These are phyloP conservation scores for Aspergillus ibericus DNA, from an alignment of 2,329 filamentous ascomycete genomes.

Conservation along the genomic window DNA sequence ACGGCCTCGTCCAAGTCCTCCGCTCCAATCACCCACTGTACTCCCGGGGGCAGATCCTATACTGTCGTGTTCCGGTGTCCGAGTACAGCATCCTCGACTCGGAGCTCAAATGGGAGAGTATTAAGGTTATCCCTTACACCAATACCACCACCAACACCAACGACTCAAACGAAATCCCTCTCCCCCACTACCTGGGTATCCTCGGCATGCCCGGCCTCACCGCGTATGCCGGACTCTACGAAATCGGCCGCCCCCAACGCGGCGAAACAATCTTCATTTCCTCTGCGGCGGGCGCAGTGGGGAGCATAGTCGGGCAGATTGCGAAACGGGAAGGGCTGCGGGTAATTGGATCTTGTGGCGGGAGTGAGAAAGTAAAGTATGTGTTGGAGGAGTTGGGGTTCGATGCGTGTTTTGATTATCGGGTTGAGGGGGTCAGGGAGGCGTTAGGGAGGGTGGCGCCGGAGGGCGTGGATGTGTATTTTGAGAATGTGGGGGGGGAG, in stretches of 20 bases:
- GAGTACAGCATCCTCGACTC: slow-evolving; percentile 63
- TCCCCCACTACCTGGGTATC: slow-evolving; percentile 66
- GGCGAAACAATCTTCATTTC: slow-evolving; percentile 81
- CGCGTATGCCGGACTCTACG: slow-evolving; percentile 71
- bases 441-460: slow-evolving; percentile 66
- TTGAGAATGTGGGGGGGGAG: slow-evolving; percentile 77
- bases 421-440: slow-evolving; percentile 70
- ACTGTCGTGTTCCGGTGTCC: slow-evolving; percentile 58
- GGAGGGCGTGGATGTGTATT: slow-evolving; percentile 81
- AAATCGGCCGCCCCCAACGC: slow-evolving; percentile 72
- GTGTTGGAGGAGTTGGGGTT: slow-evolving; percentile 69
- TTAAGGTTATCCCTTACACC: slow-evolving; percentile 15
- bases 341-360: slow-evolving; percentile 78
- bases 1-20: slow-evolving; percentile 66
- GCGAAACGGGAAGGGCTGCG: slow-evolving; percentile 76
- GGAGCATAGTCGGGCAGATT: slow-evolving; percentile 80
- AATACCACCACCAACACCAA: too few species aligned
- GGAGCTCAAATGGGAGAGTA: too few species aligned
- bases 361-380: slow-evolving; percentile 76
- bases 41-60: slow-evolving; percentile 66
- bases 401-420: slow-evolving; percentile 81
- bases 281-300: slow-evolving; percentile 77
- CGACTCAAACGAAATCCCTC: slow-evolving; percentile 69
- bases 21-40: slow-evolving; percentile 66
- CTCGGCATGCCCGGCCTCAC: slow-evolving; percentile 78